Evolutionary conservation across 306 rosid genomes (phyloP), one percentile per base, ranked within the genome.

Genomic region (Fagus sylvatica): DNA sequence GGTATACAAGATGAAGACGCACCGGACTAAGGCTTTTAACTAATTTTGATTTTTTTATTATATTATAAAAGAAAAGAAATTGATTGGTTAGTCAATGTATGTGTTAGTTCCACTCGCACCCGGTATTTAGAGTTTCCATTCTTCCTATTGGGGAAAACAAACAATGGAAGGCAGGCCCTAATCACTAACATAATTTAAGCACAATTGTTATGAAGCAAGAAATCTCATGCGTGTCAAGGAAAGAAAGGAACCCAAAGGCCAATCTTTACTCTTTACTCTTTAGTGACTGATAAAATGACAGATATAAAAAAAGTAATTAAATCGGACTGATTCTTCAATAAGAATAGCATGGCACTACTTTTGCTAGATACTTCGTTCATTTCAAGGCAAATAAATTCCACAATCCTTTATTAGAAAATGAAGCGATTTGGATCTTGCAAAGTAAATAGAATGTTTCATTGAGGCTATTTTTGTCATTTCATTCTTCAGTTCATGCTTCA

Each of bases 291-390:
- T 46, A 2, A 61, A 4, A 73, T 54, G 10, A 36, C 59, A 34
- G n/a, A 39, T 13, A 37, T 42, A 51, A 60, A 53, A 39, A 54
- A 22, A 22, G 28, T 22, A 22, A 22, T 22, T 32, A 71, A 79
- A 49, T 84, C 88, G 84, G 89, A 87, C 85, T 37, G 82, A 85
- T 89, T 91, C 93, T 87, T 91, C 75, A 53, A 79, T 83, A 77
- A 75, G 81, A 78, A 81, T 81, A 69, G 71, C 53, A 80, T 40
- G 74, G 83, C 59, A 57, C 57, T 64, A 72, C 60, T 60, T 56
- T 66, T 33, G 74, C 76, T 53, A 60, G 78, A 87, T 82, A 74
- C 84, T 79, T 76, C 77, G 87, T 80, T 84, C 36, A 53, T 71
- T 80, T 78, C 87, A 84, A 82, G 79, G 80, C 84, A 80, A 74